Base-by-base conservation (phyloP, 176 grass and related monocot species). In the Panicum miliaceum region DNA sequence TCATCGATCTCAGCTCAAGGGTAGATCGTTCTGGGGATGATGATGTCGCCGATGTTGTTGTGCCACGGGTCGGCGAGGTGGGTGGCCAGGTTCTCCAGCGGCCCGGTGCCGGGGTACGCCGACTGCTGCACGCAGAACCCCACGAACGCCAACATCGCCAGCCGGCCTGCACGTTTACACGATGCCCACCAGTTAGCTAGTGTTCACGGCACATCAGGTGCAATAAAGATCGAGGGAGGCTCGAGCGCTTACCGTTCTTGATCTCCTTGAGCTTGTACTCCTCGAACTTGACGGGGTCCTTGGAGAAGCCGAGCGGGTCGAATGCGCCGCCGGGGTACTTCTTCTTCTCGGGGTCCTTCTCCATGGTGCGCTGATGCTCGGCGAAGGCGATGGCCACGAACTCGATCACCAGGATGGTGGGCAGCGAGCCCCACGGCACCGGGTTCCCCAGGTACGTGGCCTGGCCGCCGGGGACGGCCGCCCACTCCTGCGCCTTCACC, bases 281-380 rank as follows among this genome's bases (percentile, higher is more conserved):
- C 64, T 99, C 73, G 84, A 99, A 85, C 86, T 99, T 99, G 63
- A 11, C 85, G 20, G 97, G 97, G 84, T 96, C 97, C 90, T 96
- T 99, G 91, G 97, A 99, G 93, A 87, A 99, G n/a, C 97, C 97
- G 12, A 99, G 87, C 15, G 97, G 97, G 86, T 99, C 93, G 75
- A 99, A 99, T 59, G 97, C 97, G 75, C 97, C 97, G 2, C 97
- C 97, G 15, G 97, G 97, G 86, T 99, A 99, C 86, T 99, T 99
- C 91, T 92, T 99, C 90, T 99, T 99, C 85, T 99, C 97, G 0
- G 93, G 86, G 88, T 99, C 91, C 75, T 99, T 96, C 97, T 99
- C 97, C 93, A 99, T 99, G 97, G 93, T 99, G 81, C 97, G 97
- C 88, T 99, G 97, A 81, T 99, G 93, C 90, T 99, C 97, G 3